Conservation (phyloP, 139 green algal species). For the Penium margaritaceum region DNA sequence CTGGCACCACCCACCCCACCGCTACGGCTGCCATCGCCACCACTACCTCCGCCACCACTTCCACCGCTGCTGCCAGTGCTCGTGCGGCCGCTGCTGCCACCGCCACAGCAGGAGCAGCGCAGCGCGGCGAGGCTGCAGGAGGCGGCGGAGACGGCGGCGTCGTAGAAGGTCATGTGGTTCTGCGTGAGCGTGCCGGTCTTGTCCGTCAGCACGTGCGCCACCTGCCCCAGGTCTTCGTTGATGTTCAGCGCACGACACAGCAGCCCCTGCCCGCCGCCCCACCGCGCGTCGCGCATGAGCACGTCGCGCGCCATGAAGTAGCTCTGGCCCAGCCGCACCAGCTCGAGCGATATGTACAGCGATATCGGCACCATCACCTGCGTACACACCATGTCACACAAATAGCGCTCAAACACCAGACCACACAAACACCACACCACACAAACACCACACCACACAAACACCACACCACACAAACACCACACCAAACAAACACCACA, state of each 20-base stretch:
- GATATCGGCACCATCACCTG: slow-evolving; percentile 94
- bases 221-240: slow-evolving; percentile 35
- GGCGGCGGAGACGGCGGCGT: slow-evolving; percentile 14
- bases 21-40: too few species aligned
- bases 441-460: too few species aligned
- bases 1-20: too few species aligned
- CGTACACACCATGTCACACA: too few species aligned
- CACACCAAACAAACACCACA: too few species aligned
- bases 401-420: too few species aligned
- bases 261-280: not conserved
- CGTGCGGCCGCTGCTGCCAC: not conserved
- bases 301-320: slow-evolving; percentile 35
- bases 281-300: slow-evolving; percentile 24
- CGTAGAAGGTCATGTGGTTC: slow-evolving; percentile 56
- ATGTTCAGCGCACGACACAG: slow-evolving; percentile 55
- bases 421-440: too few species aligned
- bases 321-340: slow-evolving; percentile 61
- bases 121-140: slow-evolving; percentile 15
- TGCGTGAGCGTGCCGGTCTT: slow-evolving; percentile 81
- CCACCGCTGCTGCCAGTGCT: not conserved
- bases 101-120: not conserved
- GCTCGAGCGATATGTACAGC: slow-evolving; percentile 93
- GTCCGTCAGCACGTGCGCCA: slow-evolving; percentile 76
- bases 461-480: too few species aligned
- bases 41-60: too few species aligned